These are phyloP conservation scores for Calonectria pteridis DNA, from an alignment of 2,329 filamentous ascomycete species.

Conservation along the genomic window DNA sequence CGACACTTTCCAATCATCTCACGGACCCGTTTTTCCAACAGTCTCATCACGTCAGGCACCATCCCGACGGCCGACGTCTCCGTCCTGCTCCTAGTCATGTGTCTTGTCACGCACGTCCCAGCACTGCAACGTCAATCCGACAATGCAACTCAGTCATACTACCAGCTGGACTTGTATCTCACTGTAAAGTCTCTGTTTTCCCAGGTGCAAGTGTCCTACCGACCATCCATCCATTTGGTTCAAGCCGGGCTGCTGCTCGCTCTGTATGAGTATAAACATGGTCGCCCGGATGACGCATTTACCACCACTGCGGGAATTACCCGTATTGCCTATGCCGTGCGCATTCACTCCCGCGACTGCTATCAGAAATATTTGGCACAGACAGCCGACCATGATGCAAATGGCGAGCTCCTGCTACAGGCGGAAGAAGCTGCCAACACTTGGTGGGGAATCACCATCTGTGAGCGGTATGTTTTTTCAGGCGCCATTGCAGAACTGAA, in stretches of 20 bases:
- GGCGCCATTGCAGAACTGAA: background rate
- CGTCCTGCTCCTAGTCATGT: background rate
- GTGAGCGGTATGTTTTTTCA: background rate
- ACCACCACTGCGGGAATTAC: background rate
- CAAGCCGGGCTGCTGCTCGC: conserved; percentile 13
- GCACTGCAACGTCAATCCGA: background rate
- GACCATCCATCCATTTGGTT: background rate
- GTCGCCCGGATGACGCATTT: conserved; percentile 6
- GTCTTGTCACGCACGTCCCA: background rate
- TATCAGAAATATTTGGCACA: background rate
- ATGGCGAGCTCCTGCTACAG: background rate
- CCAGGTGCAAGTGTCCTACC: background rate
- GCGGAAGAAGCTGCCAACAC: conserved; percentile 17
- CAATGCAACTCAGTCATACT: background rate
- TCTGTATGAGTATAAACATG: conserved; percentile 7
- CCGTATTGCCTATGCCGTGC: background rate
- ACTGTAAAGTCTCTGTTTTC: background rate
- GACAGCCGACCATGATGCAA: background rate
- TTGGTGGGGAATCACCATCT: conserved; percentile 14
- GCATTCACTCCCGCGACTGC: background rate
- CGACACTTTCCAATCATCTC: conserved; percentile 13
- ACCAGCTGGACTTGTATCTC: background rate
- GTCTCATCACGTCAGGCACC: background rate
- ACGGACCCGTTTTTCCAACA: background rate
- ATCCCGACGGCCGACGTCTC: conserved; percentile 1